A percentile compares a stretch with the other conserved stretches of the same genome.
phyloP scores from a whole-genome alignment of 495 filamentous ascomycete species.

The Trypethelium eluteriae region DNA sequence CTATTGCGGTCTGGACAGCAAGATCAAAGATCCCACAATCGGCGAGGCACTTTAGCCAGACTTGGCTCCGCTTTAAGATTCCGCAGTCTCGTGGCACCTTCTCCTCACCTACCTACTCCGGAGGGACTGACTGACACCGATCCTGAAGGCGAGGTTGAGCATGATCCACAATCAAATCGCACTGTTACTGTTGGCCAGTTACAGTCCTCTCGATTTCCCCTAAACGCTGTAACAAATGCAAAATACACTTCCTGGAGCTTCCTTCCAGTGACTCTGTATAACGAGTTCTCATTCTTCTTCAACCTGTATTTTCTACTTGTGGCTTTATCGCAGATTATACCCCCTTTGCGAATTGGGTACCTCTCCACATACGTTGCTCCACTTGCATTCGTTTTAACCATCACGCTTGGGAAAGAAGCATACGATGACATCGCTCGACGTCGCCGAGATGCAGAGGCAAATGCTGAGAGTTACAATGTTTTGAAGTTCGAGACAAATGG shows the following conservation, averaged over 20 bases:
- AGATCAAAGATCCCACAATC: slow-evolving; percentile 4
- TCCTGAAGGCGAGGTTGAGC: slow-evolving; percentile 26
- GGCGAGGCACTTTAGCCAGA: slow-evolving; percentile 1
- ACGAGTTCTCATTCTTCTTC: slow-evolving; percentile 99
- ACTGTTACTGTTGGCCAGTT: slow-evolving; percentile 32
- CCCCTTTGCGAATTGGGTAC: slow-evolving; percentile 82
- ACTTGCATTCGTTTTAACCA: slow-evolving; percentile 78
- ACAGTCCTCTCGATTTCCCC: slow-evolving; percentile 55
- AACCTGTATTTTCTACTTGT: slow-evolving; percentile 98
- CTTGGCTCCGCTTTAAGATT: slow-evolving; percentile 2
- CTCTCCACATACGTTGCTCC: slow-evolving; percentile 91
- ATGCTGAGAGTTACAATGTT: slow-evolving; percentile 81
- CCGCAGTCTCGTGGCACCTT: slow-evolving; percentile 14
- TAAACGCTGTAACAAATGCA: slow-evolving; percentile 88
- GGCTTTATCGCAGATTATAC: slow-evolving; percentile 85
- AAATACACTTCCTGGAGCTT: slow-evolving; percentile 98
- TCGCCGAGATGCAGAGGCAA: slow-evolving; percentile 83
- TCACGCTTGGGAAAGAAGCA: slow-evolving; percentile 94
- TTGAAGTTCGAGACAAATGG: slow-evolving; percentile 51
- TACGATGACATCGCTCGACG: slow-evolving; percentile 84
- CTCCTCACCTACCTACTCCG: slow-evolving; percentile 22
- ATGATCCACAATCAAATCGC: slow-evolving; percentile 32
- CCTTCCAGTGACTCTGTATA: slow-evolving; percentile 86
- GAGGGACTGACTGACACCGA: slow-evolving; percentile 7
- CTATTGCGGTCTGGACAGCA: slow-evolving; percentile 18